Evolutionary conservation across 2,329 filamentous ascomycete genomes (phyloP), one percentile per base, ranked within the genome.

Genomic region (Dactylellina drechsleri): DNA sequence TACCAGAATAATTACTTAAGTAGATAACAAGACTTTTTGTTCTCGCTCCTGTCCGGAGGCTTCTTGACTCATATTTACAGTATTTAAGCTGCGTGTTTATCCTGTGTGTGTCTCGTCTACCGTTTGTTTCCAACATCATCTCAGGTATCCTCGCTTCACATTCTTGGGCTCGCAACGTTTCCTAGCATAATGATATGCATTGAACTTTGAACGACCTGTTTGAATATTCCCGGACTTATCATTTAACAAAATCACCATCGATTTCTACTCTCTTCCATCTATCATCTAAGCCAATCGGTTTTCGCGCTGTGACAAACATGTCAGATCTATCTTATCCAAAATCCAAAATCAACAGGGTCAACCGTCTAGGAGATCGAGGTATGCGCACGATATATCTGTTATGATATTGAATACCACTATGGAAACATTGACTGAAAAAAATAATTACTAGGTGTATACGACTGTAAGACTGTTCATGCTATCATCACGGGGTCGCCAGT

Each of bases 401-500:
- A 36, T 10, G 6, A 10, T 36, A 36, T 36, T 36, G 31, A 36
- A 36, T 36, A 23, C 4, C 31, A 36, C 10, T 3, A 10, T 3
- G 31, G 31, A 36, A 36, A 36, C 31, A 4, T 36, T 36, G 6
- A 8, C 31, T 36, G 31, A 36, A 36, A 36, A 28, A 36, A 36
- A 36, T 8, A 36, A 62, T 41, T 31, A 61, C 16, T 60, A 92
- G 90, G 87, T 58, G 86, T 85, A 59, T 96, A 96, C 80, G 88
- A 92, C 67, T 85, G 90, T 59, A 84, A 87, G 56, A 87, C 88
- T 6, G 92, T 96, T 80, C 91, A 96, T 81, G 81, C 82, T 70
- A 90, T 96, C 79, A 84, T 96, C 82, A 93, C 94, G 82, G 85
- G 85, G 18, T 87, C 87, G n/a, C 88, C 87, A 43, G 86, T 96